Conservation (phyloP, 129 eudicot genomes). For the Saussurea involucrata region DNA sequence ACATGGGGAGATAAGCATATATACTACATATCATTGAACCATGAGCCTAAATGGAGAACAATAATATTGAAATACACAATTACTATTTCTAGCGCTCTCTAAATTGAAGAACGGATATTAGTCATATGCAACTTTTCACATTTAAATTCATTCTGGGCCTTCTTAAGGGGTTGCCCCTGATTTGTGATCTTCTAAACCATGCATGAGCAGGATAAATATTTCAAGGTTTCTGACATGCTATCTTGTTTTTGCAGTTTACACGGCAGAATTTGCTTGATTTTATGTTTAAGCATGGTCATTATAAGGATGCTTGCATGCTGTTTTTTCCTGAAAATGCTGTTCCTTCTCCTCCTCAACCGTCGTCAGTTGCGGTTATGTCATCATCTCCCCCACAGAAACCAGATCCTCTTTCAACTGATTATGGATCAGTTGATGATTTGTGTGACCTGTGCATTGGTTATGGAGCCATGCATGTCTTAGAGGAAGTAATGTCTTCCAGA, state of each 20-base stretch:
- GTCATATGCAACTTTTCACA: too few species aligned
- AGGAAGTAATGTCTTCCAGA: constrained; percentile 81
- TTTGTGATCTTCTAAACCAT: background rate
- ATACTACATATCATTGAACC: too few species aligned
- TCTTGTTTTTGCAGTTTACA: constrained; percentile 59
- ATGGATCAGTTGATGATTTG: constrained; percentile 83
- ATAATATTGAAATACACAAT: too few species aligned
- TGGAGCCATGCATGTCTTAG: constrained; percentile 87
- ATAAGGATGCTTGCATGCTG: constrained; percentile 76
- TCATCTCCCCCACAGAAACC: constrained; percentile 87
- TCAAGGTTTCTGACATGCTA: background rate
- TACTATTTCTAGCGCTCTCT: too few species aligned
- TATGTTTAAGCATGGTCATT: constrained; percentile 94
- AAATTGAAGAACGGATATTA: too few species aligned
- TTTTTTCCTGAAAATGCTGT: constrained; percentile 78
- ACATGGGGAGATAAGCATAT: background rate
- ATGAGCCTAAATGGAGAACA: too few species aligned
- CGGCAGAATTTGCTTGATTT: constrained; percentile 74
- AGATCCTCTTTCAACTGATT: constrained; percentile 83
- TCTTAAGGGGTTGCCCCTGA: background rate
- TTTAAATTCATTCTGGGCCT: too few species aligned
- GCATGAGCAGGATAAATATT: background rate
- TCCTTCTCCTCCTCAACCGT: constrained; percentile 77
- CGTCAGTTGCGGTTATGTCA: constrained; percentile 48
- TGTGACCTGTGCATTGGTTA: constrained; percentile 86